Conservation (phyloP, 2,329 filamentous ascomycete species). For the Colletotrichum chrysophilum region DNA sequence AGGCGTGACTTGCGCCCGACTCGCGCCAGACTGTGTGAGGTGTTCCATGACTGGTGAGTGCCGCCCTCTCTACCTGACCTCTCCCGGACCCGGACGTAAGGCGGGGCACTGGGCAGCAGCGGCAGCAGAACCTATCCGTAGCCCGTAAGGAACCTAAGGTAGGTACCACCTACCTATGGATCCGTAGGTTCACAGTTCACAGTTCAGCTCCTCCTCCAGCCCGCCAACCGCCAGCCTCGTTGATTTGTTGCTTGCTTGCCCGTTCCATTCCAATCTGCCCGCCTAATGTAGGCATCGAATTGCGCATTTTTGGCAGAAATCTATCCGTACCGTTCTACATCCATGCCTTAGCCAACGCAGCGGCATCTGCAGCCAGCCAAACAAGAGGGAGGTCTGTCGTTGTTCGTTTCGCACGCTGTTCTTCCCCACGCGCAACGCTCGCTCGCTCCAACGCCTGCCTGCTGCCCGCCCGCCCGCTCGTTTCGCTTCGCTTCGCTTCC, state of each 20-base stretch:
- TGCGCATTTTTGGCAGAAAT: neutral
- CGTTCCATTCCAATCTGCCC: neutral
- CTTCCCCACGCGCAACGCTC: constrained; percentile 6
- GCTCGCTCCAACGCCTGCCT: neutral
- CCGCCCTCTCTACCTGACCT: neutral
- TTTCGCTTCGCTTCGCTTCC: constrained; percentile 8
- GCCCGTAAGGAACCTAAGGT: too few relatives aligned
- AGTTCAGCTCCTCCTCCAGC: neutral
- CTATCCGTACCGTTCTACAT: neutral
- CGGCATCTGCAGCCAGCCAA: neutral
- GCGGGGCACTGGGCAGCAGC: neutral
- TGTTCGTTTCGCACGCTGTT: neutral
- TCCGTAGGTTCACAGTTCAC: neutral
- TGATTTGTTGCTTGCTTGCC: constrained; percentile 1
- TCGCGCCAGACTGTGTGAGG: neutral
- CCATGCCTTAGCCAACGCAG: neutral
- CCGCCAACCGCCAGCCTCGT: constrained; percentile 7
- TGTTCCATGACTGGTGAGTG: neutral
- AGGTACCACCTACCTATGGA: neutral
- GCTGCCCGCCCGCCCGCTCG: neutral
- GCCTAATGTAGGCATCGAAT: neutral
- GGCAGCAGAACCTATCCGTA: neutral
- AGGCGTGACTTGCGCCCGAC: constrained; percentile 13
- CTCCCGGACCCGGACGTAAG: neutral
- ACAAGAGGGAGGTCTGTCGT: neutral